A percentile compares a stretch with the other conserved stretches of the same genome.
Conservation (phyloP, 352 stramenopile genomes). For the Thraustotheca clavata region DNA sequence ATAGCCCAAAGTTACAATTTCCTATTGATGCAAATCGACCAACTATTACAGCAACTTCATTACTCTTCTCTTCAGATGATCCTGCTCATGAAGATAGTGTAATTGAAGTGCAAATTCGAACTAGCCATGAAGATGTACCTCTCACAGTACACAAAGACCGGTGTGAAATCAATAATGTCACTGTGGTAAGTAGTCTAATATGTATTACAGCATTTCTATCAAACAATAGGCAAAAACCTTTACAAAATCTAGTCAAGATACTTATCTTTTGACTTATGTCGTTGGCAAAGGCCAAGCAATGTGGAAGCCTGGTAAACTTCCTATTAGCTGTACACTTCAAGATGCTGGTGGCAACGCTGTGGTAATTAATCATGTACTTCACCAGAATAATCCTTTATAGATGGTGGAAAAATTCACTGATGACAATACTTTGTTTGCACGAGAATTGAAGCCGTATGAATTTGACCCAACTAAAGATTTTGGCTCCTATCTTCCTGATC, state of each 20-base stretch:
- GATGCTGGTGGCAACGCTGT: constrained; percentile 43
- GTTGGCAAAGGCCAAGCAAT: constrained; percentile 39
- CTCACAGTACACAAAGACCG: constrained; percentile 31
- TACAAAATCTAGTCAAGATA: constrained; percentile 32
- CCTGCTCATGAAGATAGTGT: constrained; percentile 53
- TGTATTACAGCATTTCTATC: background rate
- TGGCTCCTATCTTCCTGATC: constrained; percentile 37
- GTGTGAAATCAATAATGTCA: constrained; percentile 54
- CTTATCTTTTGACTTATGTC: constrained; percentile 52
- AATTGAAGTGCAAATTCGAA: constrained; percentile 49
- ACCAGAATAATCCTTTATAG: background rate
- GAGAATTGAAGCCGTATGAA: constrained; percentile 51
- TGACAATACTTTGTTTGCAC: constrained; percentile 50
- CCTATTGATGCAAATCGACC: constrained; percentile 43
- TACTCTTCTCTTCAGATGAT: constrained; percentile 50
- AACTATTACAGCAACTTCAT: constrained; percentile 32
- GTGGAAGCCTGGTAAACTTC: constrained; percentile 51
- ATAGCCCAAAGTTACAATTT: constrained; percentile 37
- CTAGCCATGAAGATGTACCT: constrained; percentile 34
- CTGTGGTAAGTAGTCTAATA: constrained; percentile 28
- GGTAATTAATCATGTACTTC: background rate
- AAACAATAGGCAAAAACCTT: constrained; percentile 39
- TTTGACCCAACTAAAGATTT: constrained; percentile 37
- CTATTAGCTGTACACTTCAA: constrained; percentile 40
- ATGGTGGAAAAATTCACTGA: constrained; percentile 53